Evolutionary conservation across 2,329 filamentous ascomycete species (phyloP), one percentile per base, ranked within the genome.

Genomic region (Ambrosiella cleistominuta): DNA sequence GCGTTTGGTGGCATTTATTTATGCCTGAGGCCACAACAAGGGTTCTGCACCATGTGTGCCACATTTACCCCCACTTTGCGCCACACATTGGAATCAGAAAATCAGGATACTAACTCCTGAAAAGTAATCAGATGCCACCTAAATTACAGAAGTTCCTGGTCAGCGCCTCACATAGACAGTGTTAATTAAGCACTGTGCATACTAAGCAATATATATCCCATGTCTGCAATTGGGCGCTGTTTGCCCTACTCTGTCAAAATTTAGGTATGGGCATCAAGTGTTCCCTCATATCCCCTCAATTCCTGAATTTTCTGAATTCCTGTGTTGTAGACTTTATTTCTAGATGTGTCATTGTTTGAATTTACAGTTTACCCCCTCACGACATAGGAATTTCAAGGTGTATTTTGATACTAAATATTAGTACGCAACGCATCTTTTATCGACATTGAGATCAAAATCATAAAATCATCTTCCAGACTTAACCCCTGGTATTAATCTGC

Each of bases 11-110:
- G 19, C 13, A 51, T 42, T 42, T n/a, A n/a, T 39, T 36, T 36
- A 49, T 60, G 54, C 58, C 58, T 60, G 54, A 60, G 58, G 58
- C 58, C 44, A 19, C 38, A 40, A 54, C 49, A 54, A 37, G 11
- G 7, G 27, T 47, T 57, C 12, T 8, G 13, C 49, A 49, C 54
- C 54, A 57, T 40, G 44, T 12, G 44, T 17, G 39, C 49, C 55
- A 60, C 42, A 39, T 17, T 15, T 35, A 9, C 11, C 54, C 54
- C 58, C 58, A 60, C 53, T 27, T 27, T 27, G 53, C 37, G 9
- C 3, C 13, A 42, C 39, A 52, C 47, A 7, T 6, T n/a, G 27
- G 17, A 11, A 19, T n/a, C 27, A 7, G 47, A 8, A 11, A n/a
- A 12, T 42, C 6, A 51, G 47, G 47, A 19, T 51, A 27, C 19